Evolutionary conservation across 176 grass and related monocot genomes (phyloP).

Genomic region (Carex myosuroides): DNA sequence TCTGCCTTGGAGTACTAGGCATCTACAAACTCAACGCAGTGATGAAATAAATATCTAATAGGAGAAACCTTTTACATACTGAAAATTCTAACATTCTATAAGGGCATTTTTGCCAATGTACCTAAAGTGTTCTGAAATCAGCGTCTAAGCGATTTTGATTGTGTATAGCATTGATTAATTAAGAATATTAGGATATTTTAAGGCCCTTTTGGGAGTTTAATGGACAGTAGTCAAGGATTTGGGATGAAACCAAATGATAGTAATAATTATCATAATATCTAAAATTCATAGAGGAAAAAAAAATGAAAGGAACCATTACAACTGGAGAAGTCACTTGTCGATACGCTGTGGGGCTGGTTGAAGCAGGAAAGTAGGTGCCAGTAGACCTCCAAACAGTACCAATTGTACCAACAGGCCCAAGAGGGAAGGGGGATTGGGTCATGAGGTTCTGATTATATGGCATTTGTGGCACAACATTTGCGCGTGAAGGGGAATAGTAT

Average conservation of each 20-base stretch:
- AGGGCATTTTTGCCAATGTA: background rate
- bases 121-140: background rate
- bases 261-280: background rate
- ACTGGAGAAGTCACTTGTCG: slow-evolving; percentile 14
- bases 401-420: background rate
- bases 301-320: slow-evolving; percentile 3
- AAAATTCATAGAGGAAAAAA: background rate
- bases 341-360: background rate
- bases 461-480: slow-evolving; percentile 51
- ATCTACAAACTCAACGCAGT: background rate
- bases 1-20: background rate
- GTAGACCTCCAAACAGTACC: background rate
- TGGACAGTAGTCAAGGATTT: background rate
- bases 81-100: background rate
- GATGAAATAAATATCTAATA: background rate
- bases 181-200: background rate
- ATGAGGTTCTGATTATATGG: slow-evolving; percentile 33
- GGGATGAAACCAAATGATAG: background rate
- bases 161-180: background rate
- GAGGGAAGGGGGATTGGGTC: slow-evolving; percentile 29
- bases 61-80: background rate
- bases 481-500: slow-evolving; percentile 31
- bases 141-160: background rate
- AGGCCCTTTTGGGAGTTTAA: background rate
- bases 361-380: background rate